Conservation (phyloP, 2,329 filamentous ascomycete genomes). For the Phialophora chinensis region DNA sequence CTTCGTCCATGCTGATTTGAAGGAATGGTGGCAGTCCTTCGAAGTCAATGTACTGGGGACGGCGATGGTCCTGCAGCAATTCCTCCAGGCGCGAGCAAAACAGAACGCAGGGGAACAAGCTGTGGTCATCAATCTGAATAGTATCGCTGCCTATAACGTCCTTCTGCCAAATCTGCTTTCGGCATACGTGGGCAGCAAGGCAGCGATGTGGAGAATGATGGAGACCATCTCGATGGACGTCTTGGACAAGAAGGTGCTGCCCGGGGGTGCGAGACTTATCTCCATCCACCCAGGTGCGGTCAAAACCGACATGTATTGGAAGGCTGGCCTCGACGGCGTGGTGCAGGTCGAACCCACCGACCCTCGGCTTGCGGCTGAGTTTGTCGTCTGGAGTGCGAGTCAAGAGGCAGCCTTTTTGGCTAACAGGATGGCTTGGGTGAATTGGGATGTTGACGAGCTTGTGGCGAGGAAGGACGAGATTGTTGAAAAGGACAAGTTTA, state of each 20-base stretch:
- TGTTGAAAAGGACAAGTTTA: slow-evolving; percentile 13
- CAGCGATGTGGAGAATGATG: slow-evolving; percentile 18
- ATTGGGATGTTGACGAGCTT: slow-evolving; percentile 15
- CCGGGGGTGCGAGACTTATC: slow-evolving; percentile 5
- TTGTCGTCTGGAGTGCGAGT: slow-evolving; percentile 8
- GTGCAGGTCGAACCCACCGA: background rate
- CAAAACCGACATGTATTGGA: slow-evolving; percentile 11
- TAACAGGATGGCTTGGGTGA: slow-evolving; percentile 11
- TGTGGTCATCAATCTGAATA: slow-evolving; percentile 15
- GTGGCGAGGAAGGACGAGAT: slow-evolving; percentile 7
- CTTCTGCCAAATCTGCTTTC: slow-evolving; percentile 9
- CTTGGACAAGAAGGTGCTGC: background rate
- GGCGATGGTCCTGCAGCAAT: slow-evolving; percentile 6
- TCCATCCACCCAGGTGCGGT: slow-evolving; percentile 12
- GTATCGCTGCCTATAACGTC: slow-evolving; percentile 7
- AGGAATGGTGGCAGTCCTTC: slow-evolving; percentile 12
- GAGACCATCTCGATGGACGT: slow-evolving; percentile 14
- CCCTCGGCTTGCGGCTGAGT: slow-evolving; percentile 9
- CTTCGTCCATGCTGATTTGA: slow-evolving; percentile 8
- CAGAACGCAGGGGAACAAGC: slow-evolving; percentile 10
- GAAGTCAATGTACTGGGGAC: slow-evolving; percentile 16
- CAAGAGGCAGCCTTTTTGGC: slow-evolving; percentile 11
- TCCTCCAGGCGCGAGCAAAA: slow-evolving; percentile 2
- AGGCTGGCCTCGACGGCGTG: slow-evolving; percentile 4
- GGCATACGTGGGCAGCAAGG: slow-evolving; percentile 11